Percentiles rank a stretch among this genome's conserved stretches.
Evolutionary conservation across 2,329 filamentous ascomycete species (phyloP).

Genomic region (Monilinia vaccinii-corymbosi): DNA sequence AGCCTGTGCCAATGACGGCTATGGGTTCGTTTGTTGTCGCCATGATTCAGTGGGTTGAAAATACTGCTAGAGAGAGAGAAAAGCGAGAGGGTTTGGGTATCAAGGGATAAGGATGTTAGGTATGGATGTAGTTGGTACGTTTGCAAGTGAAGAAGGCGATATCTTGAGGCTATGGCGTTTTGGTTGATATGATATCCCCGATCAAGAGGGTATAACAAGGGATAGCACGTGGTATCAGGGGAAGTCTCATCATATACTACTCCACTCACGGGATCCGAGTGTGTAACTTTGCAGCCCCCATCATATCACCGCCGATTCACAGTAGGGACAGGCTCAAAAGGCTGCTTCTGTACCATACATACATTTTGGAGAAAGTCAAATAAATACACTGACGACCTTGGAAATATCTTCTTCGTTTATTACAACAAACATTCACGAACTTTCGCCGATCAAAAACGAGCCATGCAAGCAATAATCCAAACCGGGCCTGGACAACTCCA

Average conservation of each 20-base stretch:
- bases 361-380: neutral
- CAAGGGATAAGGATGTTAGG: neutral
- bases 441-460: neutral
- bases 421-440: neutral
- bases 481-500: neutral
- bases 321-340: neutral
- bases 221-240: neutral
- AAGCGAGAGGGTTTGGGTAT: neutral
- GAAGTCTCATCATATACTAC: neutral
- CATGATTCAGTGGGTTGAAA: neutral
- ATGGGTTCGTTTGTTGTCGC: conserved; percentile 21
- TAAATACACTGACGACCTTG: neutral
- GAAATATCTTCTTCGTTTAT: no score
- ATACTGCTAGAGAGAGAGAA: neutral
- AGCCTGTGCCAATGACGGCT: conserved; percentile 30
- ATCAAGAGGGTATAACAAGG: neutral
- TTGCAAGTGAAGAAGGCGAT: neutral
- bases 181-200: neutral
- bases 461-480: neutral
- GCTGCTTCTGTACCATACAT: neutral
- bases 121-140: neutral
- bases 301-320: neutral
- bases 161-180: neutral
- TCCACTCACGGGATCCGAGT: conserved; percentile 1
- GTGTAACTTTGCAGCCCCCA: neutral